Evolutionary conservation across 495 filamentous ascomycete species (phyloP).

Genomic region (Penicillium coffeae): DNA sequence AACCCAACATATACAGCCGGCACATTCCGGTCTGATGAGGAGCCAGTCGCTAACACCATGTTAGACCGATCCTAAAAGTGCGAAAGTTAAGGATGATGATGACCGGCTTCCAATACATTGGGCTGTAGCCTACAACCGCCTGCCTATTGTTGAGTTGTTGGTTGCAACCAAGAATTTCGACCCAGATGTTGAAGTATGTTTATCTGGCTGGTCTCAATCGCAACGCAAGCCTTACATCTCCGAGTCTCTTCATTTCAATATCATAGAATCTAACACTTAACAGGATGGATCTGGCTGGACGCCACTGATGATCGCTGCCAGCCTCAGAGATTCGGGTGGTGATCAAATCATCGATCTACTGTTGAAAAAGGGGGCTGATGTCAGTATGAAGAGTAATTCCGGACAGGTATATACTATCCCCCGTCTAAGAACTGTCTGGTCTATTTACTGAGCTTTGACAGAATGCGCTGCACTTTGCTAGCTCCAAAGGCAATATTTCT

Average conservation of each 20-base stretch:
- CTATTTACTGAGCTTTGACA: slow-evolving; percentile 4
- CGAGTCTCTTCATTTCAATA: background rate
- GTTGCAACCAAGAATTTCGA: slow-evolving; percentile 70
- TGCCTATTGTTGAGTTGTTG: slow-evolving; percentile 70
- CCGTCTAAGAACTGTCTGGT: background rate
- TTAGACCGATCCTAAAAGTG: no score
- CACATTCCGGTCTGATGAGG: background rate
- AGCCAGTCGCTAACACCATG: slow-evolving; percentile 52
- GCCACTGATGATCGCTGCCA: slow-evolving; percentile 87
- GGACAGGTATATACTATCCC: slow-evolving; percentile 49
- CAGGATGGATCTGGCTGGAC: slow-evolving; percentile 92
- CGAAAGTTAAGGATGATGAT: slow-evolving; percentile 88
- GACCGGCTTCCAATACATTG: slow-evolving; percentile 92
- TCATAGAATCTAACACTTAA: background rate
- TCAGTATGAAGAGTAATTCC: slow-evolving; percentile 68
- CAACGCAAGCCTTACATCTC: no score
- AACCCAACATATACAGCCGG: slow-evolving; percentile 9
- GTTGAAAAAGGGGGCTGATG: slow-evolving; percentile 75
- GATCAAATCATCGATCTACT: slow-evolving; percentile 63
- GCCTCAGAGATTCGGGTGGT: slow-evolving; percentile 60
- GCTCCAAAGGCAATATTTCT: slow-evolving; percentile 83
- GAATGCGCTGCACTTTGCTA: slow-evolving; percentile 88
- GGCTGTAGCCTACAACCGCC: slow-evolving; percentile 81
- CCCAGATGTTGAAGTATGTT: slow-evolving; percentile 70
- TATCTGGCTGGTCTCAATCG: no score